Base-by-base conservation (phyloP, 139 green algal genomes). In the Gonium pectorale region DNA sequence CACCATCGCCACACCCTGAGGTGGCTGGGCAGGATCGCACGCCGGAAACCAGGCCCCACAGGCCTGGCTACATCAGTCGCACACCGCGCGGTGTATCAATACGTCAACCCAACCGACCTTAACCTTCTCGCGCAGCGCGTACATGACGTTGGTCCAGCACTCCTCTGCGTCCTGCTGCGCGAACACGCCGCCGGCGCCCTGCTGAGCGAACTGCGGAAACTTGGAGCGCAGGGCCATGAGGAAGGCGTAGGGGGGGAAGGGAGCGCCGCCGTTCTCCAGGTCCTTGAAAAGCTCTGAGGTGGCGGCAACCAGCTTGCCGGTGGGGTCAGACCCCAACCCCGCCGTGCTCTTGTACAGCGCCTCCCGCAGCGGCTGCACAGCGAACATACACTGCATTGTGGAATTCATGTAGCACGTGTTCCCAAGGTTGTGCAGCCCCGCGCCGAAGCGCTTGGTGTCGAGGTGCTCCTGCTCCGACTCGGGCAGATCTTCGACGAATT, bases 331-430 rank as follows among this genome's bases (percentile, higher is more conserved):
- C 2, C 64, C 79, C 0, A 44, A n/a, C 27, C 37, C 43, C 5
- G 79, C 15, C 6, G 31, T 46, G 27, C 44, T 74, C 4, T 21
- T 29, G 38, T 67, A n/a, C 29, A 91, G 79, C 29, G 83, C 71
- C 31, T 88, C 46, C n/a, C 85, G 80, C 74, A 92, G 81, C 38
- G 88, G 88, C 75, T 92, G 69, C 52, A 92, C 75, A 24, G 83
- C 74, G 44, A 89, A 92, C 63, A 99, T 90, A 86, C 95, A 99
- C 91, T 99, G 97, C 81, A 97, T 5, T 0, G 94, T 98, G 69
- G 89, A 92, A 90, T 99, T 99, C 97, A 99, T 99, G 92, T 99
- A 99, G 94, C 97, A 99, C 0, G 97, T 99, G 90, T 99, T 99
- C 75, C 97, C 97, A 43, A 99, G 91, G 90, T 99, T 99, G 70